Conservation (phyloP, 2,329 filamentous ascomycete species). For the Penicillium sp. region DNA sequence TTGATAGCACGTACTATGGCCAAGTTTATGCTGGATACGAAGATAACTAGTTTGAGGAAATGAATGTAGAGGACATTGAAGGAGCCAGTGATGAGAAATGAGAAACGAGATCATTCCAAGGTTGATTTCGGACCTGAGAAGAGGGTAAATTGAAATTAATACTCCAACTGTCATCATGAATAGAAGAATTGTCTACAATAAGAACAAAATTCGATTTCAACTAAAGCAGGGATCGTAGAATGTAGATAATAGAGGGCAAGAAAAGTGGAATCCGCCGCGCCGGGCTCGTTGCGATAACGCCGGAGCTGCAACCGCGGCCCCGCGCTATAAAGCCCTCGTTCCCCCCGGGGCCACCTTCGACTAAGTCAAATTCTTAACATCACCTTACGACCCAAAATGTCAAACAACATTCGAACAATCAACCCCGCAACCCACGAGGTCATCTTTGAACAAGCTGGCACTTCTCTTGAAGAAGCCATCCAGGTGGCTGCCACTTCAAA, state of each 20-base stretch:
- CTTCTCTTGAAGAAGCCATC: conserved; percentile 33
- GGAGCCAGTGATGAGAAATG: too few species aligned
- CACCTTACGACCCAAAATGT: conserved; percentile 17
- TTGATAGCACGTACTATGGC: conserved; percentile 20
- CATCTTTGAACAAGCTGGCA: conserved; percentile 76
- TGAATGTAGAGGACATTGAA: neutral
- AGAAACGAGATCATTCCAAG: too few species aligned
- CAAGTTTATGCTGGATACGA: conserved; percentile 18
- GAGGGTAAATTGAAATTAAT: too few species aligned
- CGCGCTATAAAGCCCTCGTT: conserved; percentile 13
- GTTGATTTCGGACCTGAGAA: too few species aligned
- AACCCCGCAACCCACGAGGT: conserved; percentile 85
- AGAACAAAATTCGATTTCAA: too few species aligned
- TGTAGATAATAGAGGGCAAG: neutral
- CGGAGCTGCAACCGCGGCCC: conserved; percentile 7
- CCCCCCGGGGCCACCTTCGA: neutral
- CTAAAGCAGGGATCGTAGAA: too few species aligned
- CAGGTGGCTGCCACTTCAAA: conserved; percentile 28
- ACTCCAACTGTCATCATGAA: too few species aligned
- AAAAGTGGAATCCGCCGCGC: neutral
- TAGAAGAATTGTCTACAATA: too few species aligned
- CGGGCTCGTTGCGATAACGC: neutral
- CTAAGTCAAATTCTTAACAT: neutral
- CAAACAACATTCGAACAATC: conserved; percentile 60
- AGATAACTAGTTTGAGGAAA: neutral